Base-by-base conservation (phyloP, 257 asterid genomes). In the Solanum boliviense region DNA sequence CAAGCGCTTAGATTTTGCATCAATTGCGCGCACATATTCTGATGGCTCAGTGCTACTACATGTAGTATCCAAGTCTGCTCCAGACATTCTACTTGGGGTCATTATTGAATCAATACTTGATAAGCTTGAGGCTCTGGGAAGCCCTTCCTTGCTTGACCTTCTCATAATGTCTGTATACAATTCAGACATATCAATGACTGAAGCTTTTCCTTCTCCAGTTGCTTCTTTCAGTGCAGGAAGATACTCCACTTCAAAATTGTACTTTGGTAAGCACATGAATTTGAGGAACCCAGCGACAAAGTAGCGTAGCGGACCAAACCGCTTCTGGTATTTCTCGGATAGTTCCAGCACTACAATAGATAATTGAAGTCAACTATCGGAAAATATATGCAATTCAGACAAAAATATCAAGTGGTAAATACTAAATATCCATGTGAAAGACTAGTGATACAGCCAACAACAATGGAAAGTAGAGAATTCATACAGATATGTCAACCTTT, bases 271-370 rank as follows among this genome's bases (percentile, higher is more conserved):
- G 94, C 99, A 97, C 88, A 95, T 86, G 89, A 95, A 95, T 90
- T 95, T 97, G 91, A 97, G 97, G 88, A 97, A 91, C 56, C 99
- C 99, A 62, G 99, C 99, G 84, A 97, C 98, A 56, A 97, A 95
- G 90, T 97, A 97, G 31, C 99, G 98, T 48, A 97, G 86, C 38
- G 99, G 99, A 90, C 99, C 99, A 85, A 95, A 97, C 34, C 98
- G 94, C 90, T 95, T 95, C 89, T 97, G 99, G 89, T 94, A 93
- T 90, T 92, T 97, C 93, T 95, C 99, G 23, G 98, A 97, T 60
- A 95, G 98, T 93, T 95, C 98, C 94, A 97, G 86, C 71, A 97
- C 99, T 95, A 95, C 91, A 91, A 74, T 70, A 87, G 70, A 83
- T 13, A 87, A 67, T 41, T 85, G 83, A 62, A 76, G 65, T n/a